Evolutionary conservation across 2,329 filamentous ascomycete genomes (phyloP).

Genomic region (Exophiala sp.): DNA sequence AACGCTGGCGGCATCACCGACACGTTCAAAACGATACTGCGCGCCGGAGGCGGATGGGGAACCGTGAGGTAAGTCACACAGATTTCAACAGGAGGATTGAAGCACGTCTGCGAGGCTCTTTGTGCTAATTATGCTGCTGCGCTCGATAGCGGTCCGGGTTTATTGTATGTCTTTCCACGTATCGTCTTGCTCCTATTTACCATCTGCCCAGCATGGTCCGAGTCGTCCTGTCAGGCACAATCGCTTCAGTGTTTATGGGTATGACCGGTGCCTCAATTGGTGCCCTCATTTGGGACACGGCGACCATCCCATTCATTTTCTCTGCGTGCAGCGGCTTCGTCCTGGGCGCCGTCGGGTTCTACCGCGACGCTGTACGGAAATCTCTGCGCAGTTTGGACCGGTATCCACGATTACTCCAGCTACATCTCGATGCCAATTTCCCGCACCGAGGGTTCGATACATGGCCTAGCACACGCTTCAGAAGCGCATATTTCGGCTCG

Average conservation of each 20-base stretch:
- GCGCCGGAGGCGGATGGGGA: slow-evolving; percentile 21
- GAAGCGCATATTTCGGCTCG: slow-evolving; percentile 10
- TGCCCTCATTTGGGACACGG: slow-evolving; percentile 20
- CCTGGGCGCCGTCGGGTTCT: slow-evolving; percentile 23
- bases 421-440: slow-evolving; percentile 27
- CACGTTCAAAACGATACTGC: slow-evolving; percentile 13
- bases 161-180: slow-evolving; percentile 17
- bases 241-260: slow-evolving; percentile 19
- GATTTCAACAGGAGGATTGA: neutral
- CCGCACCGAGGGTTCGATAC: slow-evolving; percentile 22
- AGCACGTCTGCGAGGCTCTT: neutral
- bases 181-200: neutral
- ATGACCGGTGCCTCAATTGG: slow-evolving; percentile 22
- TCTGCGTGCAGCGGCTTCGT: slow-evolving; percentile 22
- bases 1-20: slow-evolving; percentile 4
- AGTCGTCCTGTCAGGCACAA: slow-evolving; percentile 18
- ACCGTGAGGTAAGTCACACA: slow-evolving; percentile 17
- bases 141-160: slow-evolving; percentile 17
- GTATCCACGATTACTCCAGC: slow-evolving; percentile 22
- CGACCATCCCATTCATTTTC: slow-evolving; percentile 23
- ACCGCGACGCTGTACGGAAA: slow-evolving; percentile 24
- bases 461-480: slow-evolving; percentile 13
- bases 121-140: neutral
- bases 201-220: slow-evolving; percentile 20
- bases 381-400: slow-evolving; percentile 20